A percentile compares a stretch with the other conserved stretches of the same genome.
Conservation (phyloP, 306 rosid species). For the Comarum palustre region DNA sequence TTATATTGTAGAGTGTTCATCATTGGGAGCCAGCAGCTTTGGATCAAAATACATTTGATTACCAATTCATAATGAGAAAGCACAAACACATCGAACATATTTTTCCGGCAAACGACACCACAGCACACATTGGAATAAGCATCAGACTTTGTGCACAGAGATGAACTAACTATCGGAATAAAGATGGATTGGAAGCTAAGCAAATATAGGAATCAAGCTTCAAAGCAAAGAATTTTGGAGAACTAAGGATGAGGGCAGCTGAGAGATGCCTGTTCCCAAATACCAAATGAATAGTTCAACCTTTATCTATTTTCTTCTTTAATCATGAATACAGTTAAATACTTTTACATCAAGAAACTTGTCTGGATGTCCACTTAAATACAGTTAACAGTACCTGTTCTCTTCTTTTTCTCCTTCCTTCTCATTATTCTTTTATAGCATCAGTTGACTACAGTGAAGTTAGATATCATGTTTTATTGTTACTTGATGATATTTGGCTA, state of each 20-base stretch:
- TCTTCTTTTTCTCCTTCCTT: too few species aligned
- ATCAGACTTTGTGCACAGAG: not conserved
- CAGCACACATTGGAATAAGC: not conserved
- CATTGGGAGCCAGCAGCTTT: conserved; percentile 8
- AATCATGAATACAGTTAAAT: too few species aligned
- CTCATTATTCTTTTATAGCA: too few species aligned
- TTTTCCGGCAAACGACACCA: not conserved
- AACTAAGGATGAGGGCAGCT: not conserved
- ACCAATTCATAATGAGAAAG: not conserved
- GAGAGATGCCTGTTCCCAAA: not conserved
- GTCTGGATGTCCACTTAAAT: too few species aligned
- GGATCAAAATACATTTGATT: not conserved
- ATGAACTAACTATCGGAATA: not conserved
- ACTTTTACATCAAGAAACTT: too few species aligned
- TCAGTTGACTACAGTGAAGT: too few species aligned
- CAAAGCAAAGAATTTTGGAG: not conserved
- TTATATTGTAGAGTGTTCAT: not conserved
- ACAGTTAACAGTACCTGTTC: too few species aligned
- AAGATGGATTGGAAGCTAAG: not conserved
- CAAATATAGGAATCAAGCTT: not conserved
- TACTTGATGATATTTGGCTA: too few species aligned
- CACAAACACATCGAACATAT: not conserved
- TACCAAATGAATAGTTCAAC: not conserved
- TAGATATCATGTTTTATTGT: too few species aligned
- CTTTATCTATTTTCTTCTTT: too few species aligned